Base-by-base conservation (phyloP, 2,329 filamentous ascomycete species). In the Fusarium sublunatum region DNA sequence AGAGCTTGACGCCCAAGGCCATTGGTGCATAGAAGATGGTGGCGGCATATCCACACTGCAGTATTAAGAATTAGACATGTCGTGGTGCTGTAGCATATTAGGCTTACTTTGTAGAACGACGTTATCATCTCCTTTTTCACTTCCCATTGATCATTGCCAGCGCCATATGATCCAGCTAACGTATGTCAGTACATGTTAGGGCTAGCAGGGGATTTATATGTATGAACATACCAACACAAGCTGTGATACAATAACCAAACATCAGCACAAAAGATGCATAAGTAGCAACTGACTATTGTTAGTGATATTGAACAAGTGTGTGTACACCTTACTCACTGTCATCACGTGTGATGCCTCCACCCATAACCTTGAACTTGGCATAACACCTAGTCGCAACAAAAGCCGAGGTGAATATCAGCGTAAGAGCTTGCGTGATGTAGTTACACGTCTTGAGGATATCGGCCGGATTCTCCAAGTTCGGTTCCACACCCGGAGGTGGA, bases 11-110 rank as follows among this genome's bases (percentile, higher is more conserved):
- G 8, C 75, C 69, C 40, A 76, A 72, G 12, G 79, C 76, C 67
- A 78, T 80, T 13, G 79, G 79, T 1, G 77, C 77, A 61, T 81
- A 81, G 63, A 81, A 75, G 49, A 81, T 74, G 19, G 78, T 79
- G 6, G 76, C 77, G 9, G 77, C 76, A 49, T 81, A 81, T 41
- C 76, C 71, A 11, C 73, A 73, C 76, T 80, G 29, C 26, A 26
- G 25, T 6, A 12, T 2, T 2, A n/a, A 13, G 0, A 13, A 31
- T 61, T 32, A 61, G 58, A 28, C 13, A 6, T 13, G 3, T 13
- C 3, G 2, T 25, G 2, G 3, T 2, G 7, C 2, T 19, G 3
- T 1, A 2, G 6, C 2, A 5, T 3, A 3, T 6, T 13, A 2
- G 6, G 36, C 53, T 34, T 50, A 78, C 77, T 65, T 78, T 73